Conservation (phyloP, 2,329 filamentous ascomycete species). For the Ophiostoma ips region DNA sequence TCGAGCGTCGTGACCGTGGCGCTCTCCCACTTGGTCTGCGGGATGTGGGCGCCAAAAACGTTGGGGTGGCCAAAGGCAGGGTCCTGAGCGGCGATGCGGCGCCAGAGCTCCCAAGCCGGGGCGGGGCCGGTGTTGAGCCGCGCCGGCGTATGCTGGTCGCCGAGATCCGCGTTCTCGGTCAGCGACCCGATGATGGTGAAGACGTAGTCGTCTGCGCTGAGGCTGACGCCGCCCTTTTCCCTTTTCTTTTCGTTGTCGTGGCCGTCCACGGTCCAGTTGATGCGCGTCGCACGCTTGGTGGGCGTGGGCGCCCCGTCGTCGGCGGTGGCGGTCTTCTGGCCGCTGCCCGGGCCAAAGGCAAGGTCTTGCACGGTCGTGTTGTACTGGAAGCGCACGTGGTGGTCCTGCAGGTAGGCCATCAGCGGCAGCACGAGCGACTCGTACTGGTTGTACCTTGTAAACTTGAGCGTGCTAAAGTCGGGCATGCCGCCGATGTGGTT, state of each 20-base stretch:
- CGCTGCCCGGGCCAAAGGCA: slow-evolving; percentile 13
- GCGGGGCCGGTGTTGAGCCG: slow-evolving; percentile 19
- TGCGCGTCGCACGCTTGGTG: slow-evolving; percentile 17
- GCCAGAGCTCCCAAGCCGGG: slow-evolving; percentile 28
- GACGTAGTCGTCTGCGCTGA: slow-evolving; percentile 22
- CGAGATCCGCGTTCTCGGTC: slow-evolving; percentile 22
- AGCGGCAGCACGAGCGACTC: slow-evolving; percentile 23
- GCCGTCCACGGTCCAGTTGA: slow-evolving; percentile 15
- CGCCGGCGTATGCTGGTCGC: slow-evolving; percentile 20
- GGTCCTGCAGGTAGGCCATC: slow-evolving; percentile 18
- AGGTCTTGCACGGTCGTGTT: slow-evolving; percentile 14
- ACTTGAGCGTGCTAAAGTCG: slow-evolving; percentile 20
- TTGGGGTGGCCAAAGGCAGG: slow-evolving; percentile 25
- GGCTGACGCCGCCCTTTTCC: slow-evolving; percentile 14
- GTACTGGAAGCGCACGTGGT: slow-evolving; percentile 21
- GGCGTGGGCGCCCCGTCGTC: slow-evolving; percentile 1
- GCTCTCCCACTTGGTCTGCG: slow-evolving; percentile 24
- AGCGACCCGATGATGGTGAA: slow-evolving; percentile 26
- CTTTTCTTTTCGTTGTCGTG: too few relatives aligned
- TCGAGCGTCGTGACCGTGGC: slow-evolving; percentile 27
- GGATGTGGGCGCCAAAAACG: slow-evolving; percentile 25
- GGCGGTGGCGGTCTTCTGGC: too few relatives aligned
- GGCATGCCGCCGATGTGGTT: slow-evolving; percentile 18
- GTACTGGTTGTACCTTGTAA: slow-evolving; percentile 23
- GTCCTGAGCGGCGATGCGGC: slow-evolving; percentile 23